A percentile compares a stretch with the other conserved stretches of the same genome.
phyloP scores from a whole-genome alignment of 106 monocot genomes.

The Acorus gramineus region DNA sequence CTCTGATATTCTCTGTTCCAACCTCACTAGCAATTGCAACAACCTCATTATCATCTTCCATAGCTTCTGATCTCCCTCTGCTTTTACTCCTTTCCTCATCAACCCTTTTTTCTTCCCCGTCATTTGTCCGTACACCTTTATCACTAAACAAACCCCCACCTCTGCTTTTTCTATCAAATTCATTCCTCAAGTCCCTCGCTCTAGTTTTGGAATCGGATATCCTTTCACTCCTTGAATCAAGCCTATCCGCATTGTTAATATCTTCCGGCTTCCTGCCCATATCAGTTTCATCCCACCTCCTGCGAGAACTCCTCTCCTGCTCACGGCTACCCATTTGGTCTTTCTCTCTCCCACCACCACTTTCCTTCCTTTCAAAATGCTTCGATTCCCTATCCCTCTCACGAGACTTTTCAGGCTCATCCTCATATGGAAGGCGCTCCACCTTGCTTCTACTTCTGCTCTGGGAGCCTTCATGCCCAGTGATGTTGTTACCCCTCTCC shows the following conservation, averaged over 20 bases:
- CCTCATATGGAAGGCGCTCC: conserved; percentile 22
- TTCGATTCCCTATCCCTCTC: conserved; percentile 29
- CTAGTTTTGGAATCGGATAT: conserved; percentile 22
- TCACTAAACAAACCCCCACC: conserved; percentile 8
- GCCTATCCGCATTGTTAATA: conserved; percentile 17
- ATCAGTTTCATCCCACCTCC: conserved; percentile 49
- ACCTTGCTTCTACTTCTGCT: conserved; percentile 24
- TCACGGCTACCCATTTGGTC: conserved; percentile 17
- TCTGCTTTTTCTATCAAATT: conserved; percentile 15
- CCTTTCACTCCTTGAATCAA: conserved; percentile 28
- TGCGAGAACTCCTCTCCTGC: conserved; percentile 28
- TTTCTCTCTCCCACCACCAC: conserved; percentile 33
- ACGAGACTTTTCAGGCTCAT: conserved; percentile 27
- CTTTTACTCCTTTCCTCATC: conserved; percentile 23
- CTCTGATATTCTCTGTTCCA: conserved; percentile 15
- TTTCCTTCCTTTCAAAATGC: conserved; percentile 44
- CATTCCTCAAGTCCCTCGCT: conserved; percentile 23
- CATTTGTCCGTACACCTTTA: conserved; percentile 9
- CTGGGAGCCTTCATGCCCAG: conserved; percentile 27
- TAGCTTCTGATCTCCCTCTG: conserved; percentile 18
- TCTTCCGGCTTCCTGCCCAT: conserved; percentile 27
- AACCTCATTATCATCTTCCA: conserved; percentile 22
- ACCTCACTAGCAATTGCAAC: conserved; percentile 15
- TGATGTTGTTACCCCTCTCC: conserved; percentile 32
- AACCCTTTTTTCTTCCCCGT: conserved; percentile 17